Evolutionary conservation across 176 grass and related monocot genomes (phyloP).

Genomic region (Avena insularis): DNA sequence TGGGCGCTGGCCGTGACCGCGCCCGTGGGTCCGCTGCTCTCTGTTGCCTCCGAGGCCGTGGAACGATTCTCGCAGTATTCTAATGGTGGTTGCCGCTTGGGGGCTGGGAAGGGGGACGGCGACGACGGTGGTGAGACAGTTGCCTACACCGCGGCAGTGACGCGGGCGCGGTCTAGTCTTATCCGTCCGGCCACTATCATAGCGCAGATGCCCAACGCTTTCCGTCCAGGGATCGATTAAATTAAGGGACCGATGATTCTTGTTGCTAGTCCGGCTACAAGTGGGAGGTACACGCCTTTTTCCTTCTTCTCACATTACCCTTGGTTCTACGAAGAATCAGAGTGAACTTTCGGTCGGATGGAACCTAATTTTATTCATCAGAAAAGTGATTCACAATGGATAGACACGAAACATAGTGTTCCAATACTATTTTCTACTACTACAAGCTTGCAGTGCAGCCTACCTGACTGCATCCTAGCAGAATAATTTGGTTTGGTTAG

Average conservation of each 20-base stretch:
- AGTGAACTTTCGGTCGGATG: background rate
- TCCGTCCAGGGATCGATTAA: background rate
- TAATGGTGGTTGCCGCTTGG: background rate
- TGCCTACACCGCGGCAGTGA: background rate
- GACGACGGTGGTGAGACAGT: background rate
- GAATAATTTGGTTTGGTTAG: too few relatives aligned
- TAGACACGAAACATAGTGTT: background rate
- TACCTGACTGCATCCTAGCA: too few relatives aligned
- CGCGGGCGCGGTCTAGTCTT: background rate
- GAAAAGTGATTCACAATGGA: background rate
- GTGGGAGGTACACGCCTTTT: background rate
- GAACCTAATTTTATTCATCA: background rate
- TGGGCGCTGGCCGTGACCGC: background rate
- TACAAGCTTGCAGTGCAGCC: background rate
- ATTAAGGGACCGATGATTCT: background rate
- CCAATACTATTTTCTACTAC: background rate
- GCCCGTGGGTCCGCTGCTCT: background rate
- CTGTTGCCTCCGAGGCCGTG: background rate
- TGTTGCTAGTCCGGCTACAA: background rate
- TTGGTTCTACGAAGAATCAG: background rate
- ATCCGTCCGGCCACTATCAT: background rate
- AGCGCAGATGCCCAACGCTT: background rate
- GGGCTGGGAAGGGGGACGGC: background rate
- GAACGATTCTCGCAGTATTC: too few relatives aligned
- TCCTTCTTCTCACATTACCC: background rate